Base-by-base conservation (phyloP, 2,329 filamentous ascomycete species). In the Pyrenochaeta sp. region DNA sequence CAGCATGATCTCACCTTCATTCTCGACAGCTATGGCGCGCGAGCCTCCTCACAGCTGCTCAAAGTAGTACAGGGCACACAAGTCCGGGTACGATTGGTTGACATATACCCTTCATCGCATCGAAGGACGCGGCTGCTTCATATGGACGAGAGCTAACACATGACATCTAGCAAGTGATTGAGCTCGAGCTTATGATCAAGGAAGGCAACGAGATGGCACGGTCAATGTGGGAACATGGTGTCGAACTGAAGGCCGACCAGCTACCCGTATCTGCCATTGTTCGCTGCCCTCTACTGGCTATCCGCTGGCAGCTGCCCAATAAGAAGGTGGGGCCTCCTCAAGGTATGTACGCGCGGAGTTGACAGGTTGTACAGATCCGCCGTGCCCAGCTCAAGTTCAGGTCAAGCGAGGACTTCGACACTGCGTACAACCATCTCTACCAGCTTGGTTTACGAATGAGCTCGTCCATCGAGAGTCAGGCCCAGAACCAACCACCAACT, bases 361-460 rank as follows among this genome's bases (percentile, higher is more conserved):
- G n/a, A 68, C 27, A 37, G 12, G 15, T 1, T 50, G 5, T 19
- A 15, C 45, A 83, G 81, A 58, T 80, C 30, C 75, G 79, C 39
- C 76, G 81, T 44, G 69, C 81, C 39, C 81, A 84, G 59, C 58
- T 83, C 24, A 81, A 74, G 51, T 82, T 83, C 58, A 65, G 58
- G 15, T 76, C 72, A 5, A 66, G 74, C 9, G 50, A 65, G 27
- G 80, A 81, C 51, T 82, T 72, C 45, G 74, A 74, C 55, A 61
- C 56, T 58, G 69, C 65, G 55, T 63, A 74, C 56, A 64, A 66
- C 52, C 62, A 74, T 69, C 64, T 82, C 54, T 52, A 65, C 25
- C 57, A 61, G 19, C 65, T 77, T 13, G 77, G 76, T 56, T 77
- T 74, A 48, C 72, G 37, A 45, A 76, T 75, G 66, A 71, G 53